Evolutionary conservation across 1,139 yeast species (phyloP), one percentile per base, ranked within the genome.

Genomic region (Wickerhamiella infanticola): DNA sequence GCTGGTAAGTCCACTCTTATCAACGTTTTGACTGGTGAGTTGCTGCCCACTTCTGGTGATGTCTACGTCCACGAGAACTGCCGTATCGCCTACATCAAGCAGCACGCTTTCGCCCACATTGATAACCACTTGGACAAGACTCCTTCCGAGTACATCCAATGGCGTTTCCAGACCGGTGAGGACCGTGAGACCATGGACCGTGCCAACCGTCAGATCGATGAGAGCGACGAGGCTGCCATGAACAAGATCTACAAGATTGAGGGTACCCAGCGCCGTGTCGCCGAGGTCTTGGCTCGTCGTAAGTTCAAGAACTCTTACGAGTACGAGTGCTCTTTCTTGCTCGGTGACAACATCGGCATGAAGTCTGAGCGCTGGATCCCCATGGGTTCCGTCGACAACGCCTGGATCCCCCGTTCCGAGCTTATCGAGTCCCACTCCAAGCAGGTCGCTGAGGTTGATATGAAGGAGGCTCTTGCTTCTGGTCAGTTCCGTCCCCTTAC

Each of bases 161-260:
- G 98, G 98, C 88, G 98, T 80, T 90, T 88, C 96, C 98, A 90
- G 77, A 90, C 98, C 67, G 98, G 98, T 85, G 98, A 90, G 77
- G 98, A 90, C 73, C 85, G 98, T 77, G 98, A 90, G 78, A 90
- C 98, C 73, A 90, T 90, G 97, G 98, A 90, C 77, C 85, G 97
- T 78, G 98, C 98, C 69, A 85, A 94, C 70, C 85, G 98, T 79
- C 93, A 82, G 72, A 85, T 90, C 68, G 86, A 83, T 68, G 98
- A 90, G 74, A 75, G 77, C 62, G 98, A 90, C 74, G 96, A 88
- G 77, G 79, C 80, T 71, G 84, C 94, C 68, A 90, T 90, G 98
- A 86, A 88, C 90, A 90, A 88, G 80, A 81, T 90, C 73, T 90
- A 86, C 88, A 86, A 83, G 80, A 77, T 90, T 65, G 98, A 90